Base-by-base conservation (phyloP, 2,329 filamentous ascomycete genomes). In the Claviceps paspali region DNA sequence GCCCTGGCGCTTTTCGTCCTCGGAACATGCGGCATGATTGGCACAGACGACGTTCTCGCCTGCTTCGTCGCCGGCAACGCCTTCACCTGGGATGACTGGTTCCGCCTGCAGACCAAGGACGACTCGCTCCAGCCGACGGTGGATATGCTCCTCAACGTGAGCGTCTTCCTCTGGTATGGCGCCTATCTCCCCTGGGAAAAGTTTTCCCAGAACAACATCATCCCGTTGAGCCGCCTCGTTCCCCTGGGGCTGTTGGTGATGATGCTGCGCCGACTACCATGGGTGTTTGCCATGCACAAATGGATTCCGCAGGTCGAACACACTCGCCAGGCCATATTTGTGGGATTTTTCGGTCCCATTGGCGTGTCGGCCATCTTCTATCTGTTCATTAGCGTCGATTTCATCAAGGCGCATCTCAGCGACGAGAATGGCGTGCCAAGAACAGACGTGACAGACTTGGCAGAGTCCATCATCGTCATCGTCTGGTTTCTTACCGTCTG, bases 51-150 rank as follows among this genome's bases (percentile, higher is more conserved):
- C 51, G 81, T 94, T 1, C 67, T 95, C 6, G 86, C 87, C 2
- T 93, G 85, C 60, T 95, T 95, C 52, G 79, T 94, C 47, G 87
- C 87, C 2, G 87, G 87, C 2, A 94, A 93, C 50, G 74, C 73
- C 1, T 93, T 95, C 47, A 93, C 84, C 0, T 88, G 84, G 76
- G 86, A 93, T 53, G 85, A 93, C 57, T 92, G 84, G 85, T 95
- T 94, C 58, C 79, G 87, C 0, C 64, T 88, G 1, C 82, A 92
- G 55, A 95, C 87, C 0, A 64, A 80, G 48, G 87, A 94, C 47
- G 88, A 95, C 51, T 87, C 82, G 2, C 69, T 95, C n/a, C 86
- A 95, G 53, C 86, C 86, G 0, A 94, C 86, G 0, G 82, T 95
- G 32, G 86, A 95, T 54, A 93, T 94, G 85, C 67, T 95, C 2